Evolutionary conservation across 768 basidiomycete species (phyloP).

Genomic region (Gyrodon lividus): DNA sequence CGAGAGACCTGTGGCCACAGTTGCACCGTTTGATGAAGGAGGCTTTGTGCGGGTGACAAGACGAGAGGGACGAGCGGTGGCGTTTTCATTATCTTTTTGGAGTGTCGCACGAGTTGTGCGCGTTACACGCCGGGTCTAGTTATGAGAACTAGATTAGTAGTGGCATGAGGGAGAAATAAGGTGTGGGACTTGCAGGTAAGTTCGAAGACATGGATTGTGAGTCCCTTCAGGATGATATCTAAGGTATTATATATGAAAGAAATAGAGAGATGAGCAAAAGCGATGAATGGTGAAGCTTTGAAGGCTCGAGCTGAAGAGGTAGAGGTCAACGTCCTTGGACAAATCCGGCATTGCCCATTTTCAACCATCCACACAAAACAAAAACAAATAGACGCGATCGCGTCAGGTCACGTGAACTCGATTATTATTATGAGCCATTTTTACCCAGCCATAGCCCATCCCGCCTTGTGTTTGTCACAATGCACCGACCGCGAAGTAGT

Average conservation of each 20-base stretch:
- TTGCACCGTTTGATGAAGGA: slow-evolving; percentile 39
- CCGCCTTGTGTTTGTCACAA: no score
- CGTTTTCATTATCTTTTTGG: slow-evolving; percentile 68
- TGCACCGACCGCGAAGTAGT: no score
- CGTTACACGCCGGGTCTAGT: slow-evolving; percentile 63
- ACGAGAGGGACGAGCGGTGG: slow-evolving; percentile 60
- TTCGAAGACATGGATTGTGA: slow-evolving; percentile 37
- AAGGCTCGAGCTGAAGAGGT: slow-evolving; percentile 9
- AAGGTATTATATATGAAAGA: slow-evolving; percentile 6
- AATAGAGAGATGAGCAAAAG: slow-evolving; percentile 1
- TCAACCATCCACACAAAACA: slow-evolving; percentile 38
- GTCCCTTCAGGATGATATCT: not conserved
- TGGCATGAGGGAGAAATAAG: not conserved
- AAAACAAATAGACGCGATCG: slow-evolving; percentile 37
- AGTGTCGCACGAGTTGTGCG: slow-evolving; percentile 52
- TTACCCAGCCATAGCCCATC: no score
- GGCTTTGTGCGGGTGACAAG: slow-evolving; percentile 62
- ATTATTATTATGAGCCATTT: no score
- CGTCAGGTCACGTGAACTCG: slow-evolving; percentile 34
- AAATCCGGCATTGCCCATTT: slow-evolving; percentile 32
- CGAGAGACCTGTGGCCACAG: slow-evolving; percentile 36
- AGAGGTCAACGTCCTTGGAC: slow-evolving; percentile 11
- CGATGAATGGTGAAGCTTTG: slow-evolving; percentile 7
- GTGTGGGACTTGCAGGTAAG: slow-evolving; percentile 41
- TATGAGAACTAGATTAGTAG: not conserved